Evolutionary conservation across 2,329 filamentous ascomycete genomes (phyloP).

Genomic region (Aspergillus tubingensis): DNA sequence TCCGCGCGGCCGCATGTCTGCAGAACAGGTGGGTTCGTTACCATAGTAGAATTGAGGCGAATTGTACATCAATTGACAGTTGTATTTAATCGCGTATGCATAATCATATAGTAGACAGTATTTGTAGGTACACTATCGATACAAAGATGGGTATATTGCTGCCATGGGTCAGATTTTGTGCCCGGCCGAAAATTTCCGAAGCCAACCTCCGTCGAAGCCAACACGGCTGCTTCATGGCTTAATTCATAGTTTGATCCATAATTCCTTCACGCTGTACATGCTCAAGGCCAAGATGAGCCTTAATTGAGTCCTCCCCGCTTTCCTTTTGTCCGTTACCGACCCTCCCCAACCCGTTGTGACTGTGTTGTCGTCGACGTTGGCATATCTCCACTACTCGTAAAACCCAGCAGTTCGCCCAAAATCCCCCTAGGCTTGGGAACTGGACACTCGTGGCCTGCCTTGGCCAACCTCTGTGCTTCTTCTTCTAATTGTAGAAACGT

Average conservation of each 20-base stretch:
- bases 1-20: not conserved
- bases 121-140: slow-evolving; percentile 17
- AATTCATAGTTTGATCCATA: not conserved
- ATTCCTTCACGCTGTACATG: not conserved
- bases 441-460: slow-evolving; percentile 73
- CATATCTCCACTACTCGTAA: slow-evolving; percentile 49
- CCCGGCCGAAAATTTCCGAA: slow-evolving; percentile 1
- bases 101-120: slow-evolving; percentile 1
- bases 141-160: slow-evolving; percentile 30
- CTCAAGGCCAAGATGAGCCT: not conserved
- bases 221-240: not conserved
- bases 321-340: slow-evolving; percentile 4
- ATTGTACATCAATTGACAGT: not conserved
- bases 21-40: not conserved
- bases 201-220: slow-evolving; percentile 3
- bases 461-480: slow-evolving; percentile 43
- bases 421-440: slow-evolving; percentile 86
- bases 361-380: slow-evolving; percentile 17
- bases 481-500: slow-evolving; percentile 46
- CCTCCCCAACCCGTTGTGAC: slow-evolving; percentile 6
- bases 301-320: not conserved
- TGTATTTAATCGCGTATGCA: not conserved
- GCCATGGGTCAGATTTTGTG: slow-evolving; percentile 4
- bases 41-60: not conserved
- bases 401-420: slow-evolving; percentile 73